Evolutionary conservation across 352 stramenopile genomes (phyloP).

Genomic region (Globisporangium parvum): DNA sequence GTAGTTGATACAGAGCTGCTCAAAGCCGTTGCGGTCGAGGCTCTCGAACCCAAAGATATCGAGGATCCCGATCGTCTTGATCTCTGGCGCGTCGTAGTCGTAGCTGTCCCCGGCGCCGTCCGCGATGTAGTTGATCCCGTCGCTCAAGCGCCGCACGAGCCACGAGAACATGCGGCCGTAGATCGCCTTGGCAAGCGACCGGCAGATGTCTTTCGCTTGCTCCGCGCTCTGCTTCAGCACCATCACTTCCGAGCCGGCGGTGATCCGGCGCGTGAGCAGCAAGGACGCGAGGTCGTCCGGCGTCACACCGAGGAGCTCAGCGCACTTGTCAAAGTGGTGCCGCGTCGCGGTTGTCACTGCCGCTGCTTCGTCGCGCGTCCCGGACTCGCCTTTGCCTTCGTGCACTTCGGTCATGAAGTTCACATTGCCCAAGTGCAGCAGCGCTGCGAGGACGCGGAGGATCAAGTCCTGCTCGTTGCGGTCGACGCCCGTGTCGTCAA

Average conservation of each 20-base stretch:
- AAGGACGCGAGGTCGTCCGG: conserved; percentile 77
- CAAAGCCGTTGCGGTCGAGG: conserved; percentile 72
- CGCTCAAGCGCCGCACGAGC: conserved; percentile 86
- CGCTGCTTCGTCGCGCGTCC: conserved; percentile 40
- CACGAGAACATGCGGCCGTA: conserved; percentile 96
- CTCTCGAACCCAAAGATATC: conserved; percentile 90
- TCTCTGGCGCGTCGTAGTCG: conserved; percentile 21
- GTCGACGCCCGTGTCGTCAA: conserved; percentile 65
- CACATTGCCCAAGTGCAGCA: conserved; percentile 96
- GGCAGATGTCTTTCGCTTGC: conserved; percentile 85
- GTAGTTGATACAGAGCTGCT: conserved; percentile 83
- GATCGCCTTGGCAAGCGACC: conserved; percentile 94
- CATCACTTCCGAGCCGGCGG: conserved; percentile 88
- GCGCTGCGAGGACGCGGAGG: conserved; percentile 77
- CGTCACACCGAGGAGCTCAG: conserved; percentile 85
- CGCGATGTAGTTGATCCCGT: conserved; percentile 74
- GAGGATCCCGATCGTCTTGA: conserved; percentile 79
- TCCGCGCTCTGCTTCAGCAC: conserved; percentile 63
- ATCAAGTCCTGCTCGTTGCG: conserved; percentile 42
- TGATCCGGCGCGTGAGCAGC: conserved; percentile 88
- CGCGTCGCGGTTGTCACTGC: conserved; percentile 29
- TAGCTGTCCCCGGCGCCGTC: conserved; percentile 31
- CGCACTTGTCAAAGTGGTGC: conserved; percentile 72
- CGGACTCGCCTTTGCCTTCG: conserved; percentile 5
- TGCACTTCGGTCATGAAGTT: conserved; percentile 52